Base-by-base conservation (phyloP, 179 eudicot genomes). In the Monotropa hypopitys region DNA sequence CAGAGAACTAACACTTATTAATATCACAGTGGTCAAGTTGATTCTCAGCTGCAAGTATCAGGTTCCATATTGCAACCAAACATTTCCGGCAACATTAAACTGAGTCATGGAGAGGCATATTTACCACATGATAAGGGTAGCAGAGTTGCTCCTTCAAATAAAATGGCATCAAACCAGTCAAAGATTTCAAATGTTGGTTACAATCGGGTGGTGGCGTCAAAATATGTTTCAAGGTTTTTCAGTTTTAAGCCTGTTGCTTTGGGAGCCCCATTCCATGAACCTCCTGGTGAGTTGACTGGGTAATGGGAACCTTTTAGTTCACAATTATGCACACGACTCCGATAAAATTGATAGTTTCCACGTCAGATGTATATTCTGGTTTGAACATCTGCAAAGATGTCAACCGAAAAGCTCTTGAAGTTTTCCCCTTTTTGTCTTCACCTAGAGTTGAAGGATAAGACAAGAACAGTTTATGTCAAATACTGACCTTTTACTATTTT, bases 81-180 rank as follows among this genome's bases (percentile, higher is more conserved):
- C 84, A 88, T 96, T 67, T 93, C 99, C 69, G 99, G 99, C 53
- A 92, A 91, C 57, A 94, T 94, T 76, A 96, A 94, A 84, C 70
- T 96, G 79, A 91, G 99, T 84, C 94, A 87, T 73, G 99, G 99
- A 70, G 99, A 96, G 83, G 98, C 96, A 68, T 94, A 96, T 85
- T 82, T 96, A 46, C 99, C 98, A n/a, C 99, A 96, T 83, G 99
- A 96, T 84, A 96, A 96, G 84, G 96, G 99, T 66, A 85, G 92
- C 73, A 93, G 99, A 84, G 89, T 89, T 83, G 93, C 90, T 80
- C 87, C 98, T 78, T 87, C 91, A 51, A 89, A 86, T 77, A 87
- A 85, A 79, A 86, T 88, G 62, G 84, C 89, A 56, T 85, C 96
- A 73, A 88, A 81, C 75, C 92, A 85, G 76, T 85, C 94, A 82